Evolutionary conservation across 495 filamentous ascomycete genomes (phyloP), one percentile per base, ranked within the genome.

Genomic region (Neurospora sp.): DNA sequence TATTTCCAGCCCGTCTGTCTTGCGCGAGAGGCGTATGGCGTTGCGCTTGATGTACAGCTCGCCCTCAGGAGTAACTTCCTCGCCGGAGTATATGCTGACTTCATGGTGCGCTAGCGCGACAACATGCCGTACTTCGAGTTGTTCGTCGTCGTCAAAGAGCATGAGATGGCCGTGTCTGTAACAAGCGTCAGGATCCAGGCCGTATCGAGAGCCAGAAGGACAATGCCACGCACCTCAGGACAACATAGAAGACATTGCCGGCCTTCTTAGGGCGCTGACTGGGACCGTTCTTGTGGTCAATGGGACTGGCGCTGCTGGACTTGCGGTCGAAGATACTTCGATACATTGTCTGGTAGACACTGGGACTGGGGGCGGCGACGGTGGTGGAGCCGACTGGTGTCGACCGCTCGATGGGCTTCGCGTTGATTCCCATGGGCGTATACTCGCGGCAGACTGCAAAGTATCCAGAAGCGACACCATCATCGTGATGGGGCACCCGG

Each of bases 261-360:
- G 91, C 90, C 76, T 88, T 90, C 81, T 91, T 94, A 65, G 86
- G 87, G 59, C 87, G 88, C 80, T 89, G 92, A 72, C 87, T 86
- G 72, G 73, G 79, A 65, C 75, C 77, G 61, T 80, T 83, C 75
- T 84, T 83, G 69, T 83, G 82, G 71, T 87, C 85, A 14, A 86
- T 70, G 6, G 86, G 86, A 9, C 82, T 84, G 3, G 87, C 80
- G 35, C 22, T 35, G 2, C 75, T 81, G 73, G 87, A 84, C 76
- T 92, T 95, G 69, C 96, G 88, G 74, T 98, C 95, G 78, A 99
- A 99, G 65, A 99, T 89, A 81, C 92, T 96, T 76, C 94, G 85
- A 80, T 98, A 98, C 96, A 99, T 97, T 79, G 91, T 89, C 86
- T 98, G 96, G 78, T 98, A 98, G 38, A 99, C 94, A 77, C 93